These are phyloP conservation scores for Corynespora cassiicola DNA, from an alignment of 2,329 filamentous ascomycete genomes.

Conservation along the genomic window DNA sequence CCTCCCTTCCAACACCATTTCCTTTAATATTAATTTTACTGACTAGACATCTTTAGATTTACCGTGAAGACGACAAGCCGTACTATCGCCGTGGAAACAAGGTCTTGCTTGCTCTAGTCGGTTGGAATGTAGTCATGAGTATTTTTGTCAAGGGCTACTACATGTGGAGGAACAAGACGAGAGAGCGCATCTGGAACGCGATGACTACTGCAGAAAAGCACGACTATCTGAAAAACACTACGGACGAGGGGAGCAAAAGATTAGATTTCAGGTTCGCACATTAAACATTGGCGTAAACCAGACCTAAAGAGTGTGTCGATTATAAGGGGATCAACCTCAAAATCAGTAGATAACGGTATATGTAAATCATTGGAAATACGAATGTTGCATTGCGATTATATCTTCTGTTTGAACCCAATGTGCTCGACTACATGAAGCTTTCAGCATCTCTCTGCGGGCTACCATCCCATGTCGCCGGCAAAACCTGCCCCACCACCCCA, in stretches of 20 bases:
- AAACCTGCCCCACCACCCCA: too few species aligned
- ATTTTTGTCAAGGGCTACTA: constrained; percentile 12
- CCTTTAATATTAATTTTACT: constrained; percentile 59
- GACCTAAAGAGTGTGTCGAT: too few species aligned
- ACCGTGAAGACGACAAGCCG: constrained; percentile 62
- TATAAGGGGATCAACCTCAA: too few species aligned
- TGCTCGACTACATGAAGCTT: too few species aligned
- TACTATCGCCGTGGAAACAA: constrained; percentile 39
- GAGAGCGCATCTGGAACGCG: constrained; percentile 9
- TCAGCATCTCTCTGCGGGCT: too few species aligned
- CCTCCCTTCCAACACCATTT: constrained; percentile 44
- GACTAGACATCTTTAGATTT: constrained; percentile 66
- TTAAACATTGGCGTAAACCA: too few species aligned
- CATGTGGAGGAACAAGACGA: constrained; percentile 5
- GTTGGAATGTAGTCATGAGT: too few species aligned
- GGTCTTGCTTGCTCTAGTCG: constrained; percentile 9
- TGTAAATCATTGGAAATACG: too few species aligned
- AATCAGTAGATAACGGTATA: too few species aligned
- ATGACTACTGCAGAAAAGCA: constrained; percentile 4
- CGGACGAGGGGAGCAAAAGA: constrained; percentile 5
- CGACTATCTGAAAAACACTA: constrained; percentile 10
- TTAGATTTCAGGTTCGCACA: constrained; percentile 14
- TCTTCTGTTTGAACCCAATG: too few species aligned
- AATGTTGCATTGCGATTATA: too few species aligned
- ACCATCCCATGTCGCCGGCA: too few species aligned